Conservation (phyloP, 2,329 filamentous ascomycete genomes). For the Trichoderma atrobrunneum region DNA sequence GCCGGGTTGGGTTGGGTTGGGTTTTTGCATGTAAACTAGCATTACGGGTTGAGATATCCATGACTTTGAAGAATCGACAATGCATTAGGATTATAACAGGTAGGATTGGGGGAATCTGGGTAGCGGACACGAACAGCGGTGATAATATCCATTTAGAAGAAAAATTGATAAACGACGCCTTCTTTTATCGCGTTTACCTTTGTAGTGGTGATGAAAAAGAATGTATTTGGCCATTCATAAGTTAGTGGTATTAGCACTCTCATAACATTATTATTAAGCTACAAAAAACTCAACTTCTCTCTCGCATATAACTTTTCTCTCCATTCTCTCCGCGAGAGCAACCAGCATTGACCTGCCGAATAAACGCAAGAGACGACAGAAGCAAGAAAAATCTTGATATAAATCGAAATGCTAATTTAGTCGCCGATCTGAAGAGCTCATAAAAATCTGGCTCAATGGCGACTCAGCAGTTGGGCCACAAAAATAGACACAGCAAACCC, state of each 20-base stretch:
- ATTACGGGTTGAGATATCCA: slow-evolving; percentile 42
- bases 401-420: too few relatives aligned
- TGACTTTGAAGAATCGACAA: slow-evolving; percentile 33
- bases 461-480: not conserved
- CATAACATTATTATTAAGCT: not conserved
- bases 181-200: not conserved
- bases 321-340: not conserved
- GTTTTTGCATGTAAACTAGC: slow-evolving; percentile 41
- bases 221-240: not conserved
- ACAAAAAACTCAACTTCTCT: not conserved
- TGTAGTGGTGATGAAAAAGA: not conserved
- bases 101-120: slow-evolving; percentile 19
- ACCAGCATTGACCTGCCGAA: too few relatives aligned
- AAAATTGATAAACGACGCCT: not conserved
- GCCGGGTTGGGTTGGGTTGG: slow-evolving; percentile 26
- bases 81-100: slow-evolving; percentile 13
- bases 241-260: not conserved
- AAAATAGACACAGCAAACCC: slow-evolving; percentile 26
- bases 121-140: slow-evolving; percentile 12
- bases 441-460: not conserved
- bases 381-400: not conserved
- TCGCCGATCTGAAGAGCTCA: not conserved
- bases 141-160: not conserved
- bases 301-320: not conserved
- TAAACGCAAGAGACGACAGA: not conserved